These are phyloP conservation scores for Eutrema japonicum DNA, from an alignment of 345 rosid genomes.

Conservation along the genomic window DNA sequence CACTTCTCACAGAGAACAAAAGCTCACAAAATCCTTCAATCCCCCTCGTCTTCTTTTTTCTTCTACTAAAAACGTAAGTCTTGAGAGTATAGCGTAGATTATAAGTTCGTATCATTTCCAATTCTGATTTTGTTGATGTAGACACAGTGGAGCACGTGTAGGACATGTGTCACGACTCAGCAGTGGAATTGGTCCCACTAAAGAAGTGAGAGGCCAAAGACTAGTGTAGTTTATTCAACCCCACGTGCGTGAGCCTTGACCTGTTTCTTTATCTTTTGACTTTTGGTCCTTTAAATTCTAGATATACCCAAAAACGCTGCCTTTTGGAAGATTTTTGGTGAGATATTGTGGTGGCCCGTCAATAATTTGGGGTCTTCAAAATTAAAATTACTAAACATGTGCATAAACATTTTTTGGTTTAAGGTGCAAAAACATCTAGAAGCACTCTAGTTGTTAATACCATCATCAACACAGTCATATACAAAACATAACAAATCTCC, in stretches of 20 bases:
- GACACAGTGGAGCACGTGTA: slow-evolving; percentile 22
- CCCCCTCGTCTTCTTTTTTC: too few species aligned
- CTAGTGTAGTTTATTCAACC: background rate
- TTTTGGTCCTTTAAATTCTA: background rate
- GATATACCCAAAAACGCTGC: background rate
- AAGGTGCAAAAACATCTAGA: background rate
- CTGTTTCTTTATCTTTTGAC: slow-evolving; percentile 10
- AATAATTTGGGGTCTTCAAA: background rate
- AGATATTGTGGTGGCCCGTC: background rate
- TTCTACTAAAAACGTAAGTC: too few species aligned
- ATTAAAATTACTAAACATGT: too few species aligned
- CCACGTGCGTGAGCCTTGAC: slow-evolving; percentile 16
- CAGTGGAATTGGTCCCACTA: background rate
- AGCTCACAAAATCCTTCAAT: too few species aligned
- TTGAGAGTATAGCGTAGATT: too few species aligned
- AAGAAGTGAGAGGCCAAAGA: slow-evolving; percentile 1
- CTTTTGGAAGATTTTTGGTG: background rate
- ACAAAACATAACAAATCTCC: slow-evolving; percentile 68
- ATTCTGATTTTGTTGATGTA: slow-evolving; percentile 33
- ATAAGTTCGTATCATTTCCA: slow-evolving; percentile 8
- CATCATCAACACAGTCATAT: slow-evolving; percentile 62
- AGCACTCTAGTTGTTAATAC: slow-evolving; percentile 48
- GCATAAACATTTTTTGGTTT: too few species aligned
- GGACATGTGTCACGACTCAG: slow-evolving; percentile 11
- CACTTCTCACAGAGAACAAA: too few species aligned